phyloP scores from a whole-genome alignment of 2,329 filamentous ascomycete genomes.

The Fonsecaea monophora region DNA sequence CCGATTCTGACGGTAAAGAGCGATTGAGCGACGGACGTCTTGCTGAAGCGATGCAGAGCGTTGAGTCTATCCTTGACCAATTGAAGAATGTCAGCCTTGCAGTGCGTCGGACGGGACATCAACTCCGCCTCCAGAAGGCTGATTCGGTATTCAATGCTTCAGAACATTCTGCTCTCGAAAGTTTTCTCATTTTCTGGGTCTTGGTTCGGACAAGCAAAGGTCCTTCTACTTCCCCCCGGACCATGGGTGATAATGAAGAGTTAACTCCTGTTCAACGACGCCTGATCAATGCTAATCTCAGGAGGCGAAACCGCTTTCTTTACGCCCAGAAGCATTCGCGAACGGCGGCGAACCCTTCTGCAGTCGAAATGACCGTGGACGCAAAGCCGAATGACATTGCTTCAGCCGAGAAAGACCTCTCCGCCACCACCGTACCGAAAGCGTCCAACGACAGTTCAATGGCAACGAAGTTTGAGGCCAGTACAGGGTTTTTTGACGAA shows the following conservation, averaged over 20 bases:
- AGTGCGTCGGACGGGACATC: constrained; percentile 6
- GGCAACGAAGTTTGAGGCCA: background rate
- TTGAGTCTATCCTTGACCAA: constrained; percentile 6
- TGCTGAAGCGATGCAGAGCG: constrained; percentile 7
- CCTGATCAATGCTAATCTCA: constrained; percentile 10
- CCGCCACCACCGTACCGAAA: background rate
- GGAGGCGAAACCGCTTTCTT: constrained; percentile 14
- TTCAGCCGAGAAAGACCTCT: background rate
- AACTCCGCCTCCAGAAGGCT: background rate
- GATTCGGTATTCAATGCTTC: constrained; percentile 3
- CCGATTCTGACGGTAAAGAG: background rate
- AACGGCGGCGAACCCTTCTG: background rate
- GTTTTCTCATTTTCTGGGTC: background rate
- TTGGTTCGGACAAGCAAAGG: background rate
- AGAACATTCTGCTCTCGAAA: constrained; percentile 1
- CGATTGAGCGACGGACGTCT: background rate
- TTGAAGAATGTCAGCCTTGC: constrained; percentile 10
- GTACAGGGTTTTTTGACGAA: background rate
- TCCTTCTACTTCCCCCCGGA: too few relatives aligned
- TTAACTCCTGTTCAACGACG: constrained; percentile 5
- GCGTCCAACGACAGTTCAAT: background rate
- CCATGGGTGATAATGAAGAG: background rate
- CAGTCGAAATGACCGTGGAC: too few relatives aligned
- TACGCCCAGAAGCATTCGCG: constrained; percentile 9
- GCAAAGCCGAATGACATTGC: background rate